These are phyloP conservation scores for Pestalotiopsis sp. DNA, from an alignment of 2,329 filamentous ascomycete genomes.

Conservation along the genomic window DNA sequence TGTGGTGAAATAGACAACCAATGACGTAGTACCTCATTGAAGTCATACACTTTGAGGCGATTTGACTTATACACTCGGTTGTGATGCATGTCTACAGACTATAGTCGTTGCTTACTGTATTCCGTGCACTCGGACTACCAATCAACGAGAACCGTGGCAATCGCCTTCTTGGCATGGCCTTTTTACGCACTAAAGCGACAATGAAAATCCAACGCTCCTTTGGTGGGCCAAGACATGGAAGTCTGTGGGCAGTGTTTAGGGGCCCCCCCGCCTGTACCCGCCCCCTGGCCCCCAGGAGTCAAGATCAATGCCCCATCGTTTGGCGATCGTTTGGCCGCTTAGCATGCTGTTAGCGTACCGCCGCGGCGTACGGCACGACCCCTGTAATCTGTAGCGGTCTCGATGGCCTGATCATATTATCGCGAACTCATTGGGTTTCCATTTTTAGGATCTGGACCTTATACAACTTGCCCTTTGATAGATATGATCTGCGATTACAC, in stretches of 20 bases:
- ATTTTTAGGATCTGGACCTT: neutral
- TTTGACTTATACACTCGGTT: no score
- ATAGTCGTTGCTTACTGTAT: neutral
- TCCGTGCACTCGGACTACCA: neutral
- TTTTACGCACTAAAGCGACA: neutral
- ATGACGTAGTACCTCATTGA: no score
- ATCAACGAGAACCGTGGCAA: neutral
- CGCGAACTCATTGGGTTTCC: no score
- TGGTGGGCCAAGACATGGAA: neutral
- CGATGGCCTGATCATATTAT: no score
- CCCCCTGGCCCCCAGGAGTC: neutral
- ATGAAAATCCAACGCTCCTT: neutral
- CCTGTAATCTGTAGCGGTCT: neutral
- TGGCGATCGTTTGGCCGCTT: neutral
- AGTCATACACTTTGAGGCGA: no score
- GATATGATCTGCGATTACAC: no score
- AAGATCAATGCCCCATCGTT: neutral
- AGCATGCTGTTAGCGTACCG: neutral
- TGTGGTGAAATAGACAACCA: no score
- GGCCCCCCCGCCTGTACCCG: no score
- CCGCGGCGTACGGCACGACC: neutral
- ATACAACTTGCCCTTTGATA: no score
- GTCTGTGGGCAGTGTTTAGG: neutral
- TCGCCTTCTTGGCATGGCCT: neutral
- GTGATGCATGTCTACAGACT: neutral